Base-by-base conservation (phyloP, 371 early-diverging fungal species). In the Mucor plumbeus region DNA sequence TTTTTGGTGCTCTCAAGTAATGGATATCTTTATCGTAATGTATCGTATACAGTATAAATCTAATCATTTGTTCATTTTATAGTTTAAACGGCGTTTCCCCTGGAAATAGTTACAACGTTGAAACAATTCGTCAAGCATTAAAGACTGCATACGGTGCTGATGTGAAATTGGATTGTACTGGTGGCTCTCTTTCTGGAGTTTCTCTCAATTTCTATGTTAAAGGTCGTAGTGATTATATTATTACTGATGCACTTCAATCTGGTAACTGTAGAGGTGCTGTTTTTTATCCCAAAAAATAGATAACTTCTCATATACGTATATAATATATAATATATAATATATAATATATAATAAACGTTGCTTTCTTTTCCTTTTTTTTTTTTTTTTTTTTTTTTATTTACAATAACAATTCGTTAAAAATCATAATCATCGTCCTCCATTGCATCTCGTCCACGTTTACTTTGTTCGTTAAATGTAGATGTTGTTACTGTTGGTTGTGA, bases 381-480 rank as follows among this genome's bases (percentile, higher is more conserved):
- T 3, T 26, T 26, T 15, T 55, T 44, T 44, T 44, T n/a, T 44
- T 44, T 44, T 38, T 34, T 60, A 58, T 58, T 58, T 58, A 58
- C 58, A 58, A 35, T 58, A 17, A 19, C 26, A 21, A 44, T 19
- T 7, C 21, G 11, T 66, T 69, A 79, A 65, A 79, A 80, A 48
- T 83, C 83, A 62, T 83, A 83, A 62, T 83, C 81, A 63, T 83
- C 83, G 54, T 83, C 83, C 58, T 83, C 82, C 74, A 79, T 73
- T 4, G 64, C 66, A n/a, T 80, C 81, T 47, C 80, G 64, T 53
- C 72, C 70, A 40, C 80, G 70, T 34, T 80, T 79, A 11, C 54
- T 17, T 35, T 31, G 56, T 44, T 64, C 38, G 38, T 38, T 38
- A 1, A 4, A 11, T 21, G 19, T 33, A 33, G 65, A 48, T 59